Conservation (phyloP, 73 alveolate species). For the Tetrahymena thermophila region DNA sequence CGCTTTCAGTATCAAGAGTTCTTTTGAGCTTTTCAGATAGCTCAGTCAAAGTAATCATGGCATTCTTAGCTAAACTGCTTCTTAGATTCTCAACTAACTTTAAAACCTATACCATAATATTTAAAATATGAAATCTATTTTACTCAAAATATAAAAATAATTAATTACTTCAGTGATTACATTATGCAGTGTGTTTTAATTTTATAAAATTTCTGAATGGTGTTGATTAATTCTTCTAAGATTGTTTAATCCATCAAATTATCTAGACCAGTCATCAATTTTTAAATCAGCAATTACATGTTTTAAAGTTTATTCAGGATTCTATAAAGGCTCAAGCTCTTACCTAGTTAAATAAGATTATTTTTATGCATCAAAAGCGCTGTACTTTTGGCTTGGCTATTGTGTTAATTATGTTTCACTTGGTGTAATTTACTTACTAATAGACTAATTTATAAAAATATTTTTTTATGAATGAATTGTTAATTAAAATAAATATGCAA, state of each 20-base stretch:
- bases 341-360: neutral
- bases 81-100: conserved; percentile 21
- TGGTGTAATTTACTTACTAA: neutral
- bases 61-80: conserved; percentile 37
- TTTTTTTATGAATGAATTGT: neutral
- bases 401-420: neutral
- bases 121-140: neutral
- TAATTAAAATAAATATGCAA: no score
- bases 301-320: conserved; percentile 21
- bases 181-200: neutral
- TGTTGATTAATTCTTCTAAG: conserved; percentile 30
- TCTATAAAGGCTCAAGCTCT: conserved; percentile 2
- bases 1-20: conserved; percentile 22
- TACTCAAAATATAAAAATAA: neutral
- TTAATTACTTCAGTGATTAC: neutral
- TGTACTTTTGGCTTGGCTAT: neutral
- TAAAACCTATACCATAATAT: neutral
- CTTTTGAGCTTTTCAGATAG: conserved; percentile 8
- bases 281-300: conserved; percentile 12
- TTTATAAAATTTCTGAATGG: conserved; percentile 9
- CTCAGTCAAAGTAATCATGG: conserved; percentile 21
- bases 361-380: neutral
- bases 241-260: conserved; percentile 27
- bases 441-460: neutral
- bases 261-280: conserved; percentile 41